These are phyloP conservation scores for Fonsecaea erecta DNA, from an alignment of 2,329 filamentous ascomycete species.

Conservation along the genomic window DNA sequence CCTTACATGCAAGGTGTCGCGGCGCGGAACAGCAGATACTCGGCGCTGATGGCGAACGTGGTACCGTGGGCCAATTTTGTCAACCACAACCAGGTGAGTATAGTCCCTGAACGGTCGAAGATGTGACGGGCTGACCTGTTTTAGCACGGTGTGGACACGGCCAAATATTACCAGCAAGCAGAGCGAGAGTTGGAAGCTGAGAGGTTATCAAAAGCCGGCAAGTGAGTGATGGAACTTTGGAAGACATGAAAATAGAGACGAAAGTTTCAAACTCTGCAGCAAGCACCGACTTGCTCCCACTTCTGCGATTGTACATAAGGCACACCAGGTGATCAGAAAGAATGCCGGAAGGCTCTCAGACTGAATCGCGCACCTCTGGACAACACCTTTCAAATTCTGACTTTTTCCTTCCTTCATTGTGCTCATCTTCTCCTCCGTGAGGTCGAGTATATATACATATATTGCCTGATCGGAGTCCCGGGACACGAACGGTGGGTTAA, in stretches of 20 bases:
- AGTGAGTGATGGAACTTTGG: constrained; percentile 7
- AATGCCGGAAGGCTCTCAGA: background rate
- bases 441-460: background rate
- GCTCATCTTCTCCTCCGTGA: background rate
- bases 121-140: constrained; percentile 25
- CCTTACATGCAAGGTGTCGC: constrained; percentile 94
- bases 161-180: constrained; percentile 96
- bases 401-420: background rate
- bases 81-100: constrained; percentile 76
- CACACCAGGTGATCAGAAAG: background rate
- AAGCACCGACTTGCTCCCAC: background rate
- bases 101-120: background rate
- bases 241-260: background rate
- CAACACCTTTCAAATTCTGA: background rate
- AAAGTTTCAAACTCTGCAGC: background rate
- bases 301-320: constrained; percentile 25
- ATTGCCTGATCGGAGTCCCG: background rate
- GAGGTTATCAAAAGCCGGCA: constrained; percentile 37
- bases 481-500: background rate
- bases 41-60: constrained; percentile 78
- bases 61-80: constrained; percentile 98
- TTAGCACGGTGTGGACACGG: constrained; percentile 93
- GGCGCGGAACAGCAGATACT: constrained; percentile 88
- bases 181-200: constrained; percentile 91
- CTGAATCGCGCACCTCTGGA: background rate